Percentiles rank a stretch among this genome's conserved stretches.
These are phyloP conservation scores for Corinectria fuckeliana DNA, from an alignment of 2,329 filamentous ascomycete species.

Conservation along the genomic window DNA sequence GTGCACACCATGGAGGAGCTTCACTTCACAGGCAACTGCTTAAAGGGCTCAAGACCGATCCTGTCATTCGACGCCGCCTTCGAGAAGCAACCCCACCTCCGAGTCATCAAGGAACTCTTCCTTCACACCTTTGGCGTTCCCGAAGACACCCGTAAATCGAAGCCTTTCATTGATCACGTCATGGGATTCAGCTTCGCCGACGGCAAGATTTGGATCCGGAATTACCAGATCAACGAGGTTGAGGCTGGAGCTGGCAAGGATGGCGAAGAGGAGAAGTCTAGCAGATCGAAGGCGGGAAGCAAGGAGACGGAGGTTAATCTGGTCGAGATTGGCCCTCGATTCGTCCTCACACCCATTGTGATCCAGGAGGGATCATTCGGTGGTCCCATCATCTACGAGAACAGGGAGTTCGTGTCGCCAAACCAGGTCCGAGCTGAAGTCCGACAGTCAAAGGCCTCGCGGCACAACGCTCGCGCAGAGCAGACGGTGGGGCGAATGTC, in stretches of 20 bases:
- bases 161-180: conserved; percentile 95
- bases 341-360: conserved; percentile 92
- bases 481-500: conserved; percentile 73
- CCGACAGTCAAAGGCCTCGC: conserved; percentile 75
- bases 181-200: conserved; percentile 91
- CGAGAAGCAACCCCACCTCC: conserved; percentile 79
- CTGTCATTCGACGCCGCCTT: conserved; percentile 92
- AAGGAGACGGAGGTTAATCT: conserved; percentile 78
- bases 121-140: conserved; percentile 92
- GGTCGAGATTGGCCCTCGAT: conserved; percentile 91
- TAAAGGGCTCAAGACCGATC: conserved; percentile 90
- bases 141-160: conserved; percentile 83
- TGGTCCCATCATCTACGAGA: conserved; percentile 96
- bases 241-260: conserved; percentile 62
- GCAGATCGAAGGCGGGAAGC: conserved; percentile 46
- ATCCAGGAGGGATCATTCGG: conserved; percentile 96
- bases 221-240: conserved; percentile 90
- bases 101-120: conserved; percentile 87
- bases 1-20: conserved; percentile 97
- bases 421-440: conserved; percentile 92
- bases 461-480: conserved; percentile 79
- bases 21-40: conserved; percentile 94
- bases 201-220: conserved; percentile 94
- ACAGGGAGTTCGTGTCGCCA: conserved; percentile 94
- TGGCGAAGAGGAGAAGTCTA: conserved; percentile 51